These are phyloP conservation scores for Simplicillium sp. DNA, from an alignment of 2,329 filamentous ascomycete species.

Conservation along the genomic window DNA sequence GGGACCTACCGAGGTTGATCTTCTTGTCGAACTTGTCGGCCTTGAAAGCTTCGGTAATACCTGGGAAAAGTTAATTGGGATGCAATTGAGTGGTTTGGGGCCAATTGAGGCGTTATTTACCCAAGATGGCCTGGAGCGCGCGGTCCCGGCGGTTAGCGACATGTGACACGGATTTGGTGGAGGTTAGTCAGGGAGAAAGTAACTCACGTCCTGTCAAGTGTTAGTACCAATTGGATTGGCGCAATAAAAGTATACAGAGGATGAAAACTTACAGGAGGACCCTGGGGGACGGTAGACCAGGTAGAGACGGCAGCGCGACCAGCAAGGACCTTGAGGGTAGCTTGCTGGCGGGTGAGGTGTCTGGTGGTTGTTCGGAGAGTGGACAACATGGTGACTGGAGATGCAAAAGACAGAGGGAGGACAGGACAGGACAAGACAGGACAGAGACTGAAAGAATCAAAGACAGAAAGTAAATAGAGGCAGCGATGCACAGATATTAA, in stretches of 20 bases:
- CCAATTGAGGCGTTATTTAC: conserved; percentile 33
- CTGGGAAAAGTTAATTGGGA: conserved; percentile 25
- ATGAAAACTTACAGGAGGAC: conserved; percentile 68
- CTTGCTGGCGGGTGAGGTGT: conserved; percentile 32
- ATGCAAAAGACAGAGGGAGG: conserved; percentile 2
- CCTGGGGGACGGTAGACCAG: conserved; percentile 87
- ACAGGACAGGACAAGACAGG: conserved; percentile 2
- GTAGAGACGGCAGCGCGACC: conserved; percentile 59
- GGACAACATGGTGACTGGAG: conserved; percentile 40
- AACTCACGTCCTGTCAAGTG: conserved; percentile 29
- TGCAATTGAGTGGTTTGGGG: conserved; percentile 1
- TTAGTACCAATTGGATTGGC: conserved; percentile 6
- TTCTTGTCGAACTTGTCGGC: conserved; percentile 88
- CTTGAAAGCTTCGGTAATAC: conserved; percentile 98
- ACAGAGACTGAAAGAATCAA: neutral
- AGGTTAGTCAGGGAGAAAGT: conserved; percentile 12
- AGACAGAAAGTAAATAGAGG: neutral
- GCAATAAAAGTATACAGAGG: conserved; percentile 4
- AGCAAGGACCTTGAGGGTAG: conserved; percentile 28
- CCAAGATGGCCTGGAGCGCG: conserved; percentile 60
- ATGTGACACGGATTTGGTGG: conserved; percentile 8
- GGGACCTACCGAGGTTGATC: conserved; percentile 79
- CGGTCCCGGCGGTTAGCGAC: conserved; percentile 4
- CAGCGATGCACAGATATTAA: neutral
- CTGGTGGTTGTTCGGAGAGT: conserved; percentile 43